Evolutionary conservation across 2,329 filamentous ascomycete genomes (phyloP).

Genomic region (Aspergillus eucalypticola): DNA sequence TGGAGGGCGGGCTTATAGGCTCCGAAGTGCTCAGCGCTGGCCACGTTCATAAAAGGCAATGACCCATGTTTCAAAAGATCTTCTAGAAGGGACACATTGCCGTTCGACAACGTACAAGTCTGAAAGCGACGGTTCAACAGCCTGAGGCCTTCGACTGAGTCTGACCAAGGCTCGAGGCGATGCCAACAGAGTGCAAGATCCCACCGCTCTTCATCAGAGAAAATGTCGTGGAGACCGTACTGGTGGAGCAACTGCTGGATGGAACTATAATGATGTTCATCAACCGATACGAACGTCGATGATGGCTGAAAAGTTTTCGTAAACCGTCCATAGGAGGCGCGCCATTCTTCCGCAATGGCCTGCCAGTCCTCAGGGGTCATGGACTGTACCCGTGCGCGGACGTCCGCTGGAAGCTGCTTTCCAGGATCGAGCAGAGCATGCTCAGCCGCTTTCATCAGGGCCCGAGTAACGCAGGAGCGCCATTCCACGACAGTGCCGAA

Average conservation of each 20-base stretch:
- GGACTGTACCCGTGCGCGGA: constrained; percentile 51
- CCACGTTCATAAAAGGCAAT: constrained; percentile 63
- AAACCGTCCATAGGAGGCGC: constrained; percentile 63
- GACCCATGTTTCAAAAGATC: constrained; percentile 63
- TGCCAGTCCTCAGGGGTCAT: constrained; percentile 63
- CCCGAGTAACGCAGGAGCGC: constrained; percentile 65
- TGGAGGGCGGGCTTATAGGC: constrained; percentile 72
- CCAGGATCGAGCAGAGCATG: constrained; percentile 51
- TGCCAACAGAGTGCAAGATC: constrained; percentile 69
- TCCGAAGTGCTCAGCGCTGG: constrained; percentile 69
- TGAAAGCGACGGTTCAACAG: constrained; percentile 57
- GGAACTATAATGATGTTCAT: constrained; percentile 68
- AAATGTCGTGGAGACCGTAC: constrained; percentile 61
- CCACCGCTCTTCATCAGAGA: constrained; percentile 62
- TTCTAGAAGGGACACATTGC: constrained; percentile 65
- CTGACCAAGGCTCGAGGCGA: constrained; percentile 67
- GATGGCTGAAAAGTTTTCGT: constrained; percentile 47
- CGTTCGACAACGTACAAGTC: constrained; percentile 73
- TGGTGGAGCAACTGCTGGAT: constrained; percentile 59
- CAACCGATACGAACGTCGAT: constrained; percentile 65
- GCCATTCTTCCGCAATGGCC: constrained; percentile 70
- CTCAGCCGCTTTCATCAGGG: constrained; percentile 55
- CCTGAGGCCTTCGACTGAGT: constrained; percentile 58
- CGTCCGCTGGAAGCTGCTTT: constrained; percentile 47
- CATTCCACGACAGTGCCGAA: constrained; percentile 72